Evolutionary conservation across 768 basidiomycete genomes (phyloP).

Genomic region (Suillus plorans): DNA sequence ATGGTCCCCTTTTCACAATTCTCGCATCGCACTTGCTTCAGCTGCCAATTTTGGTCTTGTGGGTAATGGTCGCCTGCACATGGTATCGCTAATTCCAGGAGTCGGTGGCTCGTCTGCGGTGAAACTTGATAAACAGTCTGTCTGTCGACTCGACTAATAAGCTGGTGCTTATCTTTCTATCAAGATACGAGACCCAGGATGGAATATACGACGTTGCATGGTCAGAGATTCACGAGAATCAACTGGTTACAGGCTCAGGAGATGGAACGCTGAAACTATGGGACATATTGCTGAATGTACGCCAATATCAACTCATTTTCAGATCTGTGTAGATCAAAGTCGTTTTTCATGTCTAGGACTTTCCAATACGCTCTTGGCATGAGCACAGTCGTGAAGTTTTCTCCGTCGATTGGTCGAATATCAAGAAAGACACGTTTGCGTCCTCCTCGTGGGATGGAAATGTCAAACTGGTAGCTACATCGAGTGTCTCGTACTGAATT

Average conservation of each 20-base stretch:
- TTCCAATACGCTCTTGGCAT: conserved; percentile 89
- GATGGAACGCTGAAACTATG: conserved; percentile 90
- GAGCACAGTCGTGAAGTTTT: conserved; percentile 94
- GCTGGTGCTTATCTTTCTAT: conserved; percentile 10
- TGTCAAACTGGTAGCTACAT: conserved; percentile 73
- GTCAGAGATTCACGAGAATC: conserved; percentile 95
- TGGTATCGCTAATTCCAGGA: conserved; percentile 52
- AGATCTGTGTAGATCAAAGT: conserved; percentile 22
- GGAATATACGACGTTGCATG: conserved; percentile 90
- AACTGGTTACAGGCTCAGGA: conserved; percentile 84
- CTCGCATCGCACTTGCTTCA: conserved; percentile 75
- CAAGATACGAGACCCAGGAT: conserved; percentile 87
- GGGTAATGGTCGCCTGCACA: conserved; percentile 88
- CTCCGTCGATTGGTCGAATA: conserved; percentile 94
- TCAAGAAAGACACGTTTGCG: conserved; percentile 83
- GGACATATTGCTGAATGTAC: conserved; percentile 85
- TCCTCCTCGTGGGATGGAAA: conserved; percentile 93
- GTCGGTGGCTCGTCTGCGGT: conserved; percentile 45
- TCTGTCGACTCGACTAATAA: conserved; percentile 14
- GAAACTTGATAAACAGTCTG: conserved; percentile 70
- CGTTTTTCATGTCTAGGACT: conserved; percentile 51
- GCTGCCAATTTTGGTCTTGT: conserved; percentile 94
- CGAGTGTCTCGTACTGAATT: background rate
- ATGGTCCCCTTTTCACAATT: conserved; percentile 85
- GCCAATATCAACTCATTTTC: conserved; percentile 10